Base-by-base conservation (phyloP, 1,139 yeast species). In the Sugiyamaella xylanicola region DNA sequence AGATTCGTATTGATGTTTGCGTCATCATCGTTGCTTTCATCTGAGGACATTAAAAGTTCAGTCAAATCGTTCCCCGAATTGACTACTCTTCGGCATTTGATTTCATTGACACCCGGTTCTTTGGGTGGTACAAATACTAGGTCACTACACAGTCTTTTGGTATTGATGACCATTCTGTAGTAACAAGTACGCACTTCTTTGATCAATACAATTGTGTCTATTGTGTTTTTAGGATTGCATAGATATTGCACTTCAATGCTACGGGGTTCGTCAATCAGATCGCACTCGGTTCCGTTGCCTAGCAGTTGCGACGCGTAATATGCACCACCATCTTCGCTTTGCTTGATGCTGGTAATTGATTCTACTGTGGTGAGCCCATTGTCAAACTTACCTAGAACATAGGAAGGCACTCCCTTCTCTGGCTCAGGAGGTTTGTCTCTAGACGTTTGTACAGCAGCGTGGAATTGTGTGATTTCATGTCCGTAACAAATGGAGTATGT, bases 111-210 rank as follows among this genome's bases (percentile, higher is more conserved):
- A 36, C 72, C 70, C 19, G 76, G 78, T 21, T 72, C 75, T 15
- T 65, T 65, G n/a, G 69, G 71, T 0, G 81, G 80, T 22, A 66
- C 64, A 61, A 86, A 83, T 41, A 79, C 77, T 4, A 75, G 76
- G 48, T 81, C 72, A 13, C 67, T 64, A 68, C 97, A 91, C 20
- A 89, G 72, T 4, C 74, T 73, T 0, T 87, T 85, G 0, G 86
- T 74, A 46, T 78, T 77, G 1, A 90, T 72, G n/a, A 76, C 76
- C 68, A 86, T 77, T 61, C 79, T 78, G 65, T 90, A 90, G 48
- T 82, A 82, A 68, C 97, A 91, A 0, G 93, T 86, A 59, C 79
- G 80, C 51, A 82, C 74, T 70, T 92, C 98, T 51, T 74, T 75
- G 0, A 86, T 79, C 58, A 78, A 77, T 16, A 72, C 72, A 2